phyloP scores from a whole-genome alignment of 2,329 filamentous ascomycete genomes.

The Gaeumannomyces tritici region DNA sequence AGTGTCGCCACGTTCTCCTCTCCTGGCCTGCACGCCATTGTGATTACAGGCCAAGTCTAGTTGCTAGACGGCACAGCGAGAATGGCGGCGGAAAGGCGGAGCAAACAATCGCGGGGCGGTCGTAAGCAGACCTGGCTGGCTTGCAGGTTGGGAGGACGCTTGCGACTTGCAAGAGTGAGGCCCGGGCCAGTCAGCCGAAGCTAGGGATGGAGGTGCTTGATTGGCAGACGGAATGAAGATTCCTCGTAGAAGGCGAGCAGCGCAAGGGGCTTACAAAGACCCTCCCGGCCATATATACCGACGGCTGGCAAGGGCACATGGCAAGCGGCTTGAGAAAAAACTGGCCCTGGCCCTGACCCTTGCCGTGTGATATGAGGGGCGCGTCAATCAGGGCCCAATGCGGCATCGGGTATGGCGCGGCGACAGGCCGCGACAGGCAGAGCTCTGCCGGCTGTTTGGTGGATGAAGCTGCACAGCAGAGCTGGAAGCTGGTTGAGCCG shows the following conservation, averaged over 20 bases:
- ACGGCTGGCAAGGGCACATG: background rate
- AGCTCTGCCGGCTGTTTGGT: background rate
- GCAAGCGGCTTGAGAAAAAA: background rate
- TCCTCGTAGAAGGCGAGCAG: background rate
- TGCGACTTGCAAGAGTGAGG: background rate
- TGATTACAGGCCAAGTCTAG: background rate
- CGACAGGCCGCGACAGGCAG: background rate
- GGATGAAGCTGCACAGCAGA: background rate
- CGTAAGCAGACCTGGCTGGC: background rate
- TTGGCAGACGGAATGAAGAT: background rate
- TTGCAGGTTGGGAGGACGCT: background rate
- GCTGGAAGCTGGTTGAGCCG: background rate
- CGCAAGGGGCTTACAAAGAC: background rate
- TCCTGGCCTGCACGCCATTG: constrained; percentile 33
- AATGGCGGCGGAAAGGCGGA: background rate
- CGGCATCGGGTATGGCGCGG: background rate
- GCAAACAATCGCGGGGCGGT: background rate
- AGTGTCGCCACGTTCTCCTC: constrained; percentile 38
- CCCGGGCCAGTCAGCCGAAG: background rate
- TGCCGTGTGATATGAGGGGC: background rate
- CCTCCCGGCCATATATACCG: background rate
- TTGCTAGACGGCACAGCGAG: no score
- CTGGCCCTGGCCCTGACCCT: background rate
- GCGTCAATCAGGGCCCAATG: background rate
- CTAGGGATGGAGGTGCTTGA: no score